Base-by-base conservation (phyloP, 495 filamentous ascomycete genomes). In the Penicillium pancosmium region DNA sequence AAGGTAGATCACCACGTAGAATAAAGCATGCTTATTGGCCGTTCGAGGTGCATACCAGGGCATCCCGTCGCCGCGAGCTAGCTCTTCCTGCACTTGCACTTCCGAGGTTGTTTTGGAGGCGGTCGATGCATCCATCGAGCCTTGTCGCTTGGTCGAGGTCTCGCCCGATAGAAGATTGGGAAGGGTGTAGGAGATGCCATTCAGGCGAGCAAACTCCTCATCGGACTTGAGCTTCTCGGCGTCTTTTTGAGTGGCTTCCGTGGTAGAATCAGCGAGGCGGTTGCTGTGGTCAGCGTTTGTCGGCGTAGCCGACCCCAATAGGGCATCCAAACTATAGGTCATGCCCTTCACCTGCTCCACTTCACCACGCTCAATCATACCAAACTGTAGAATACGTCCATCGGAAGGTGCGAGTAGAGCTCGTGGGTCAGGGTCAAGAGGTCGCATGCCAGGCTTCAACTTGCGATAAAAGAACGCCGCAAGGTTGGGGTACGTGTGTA, bases 301-400 rank as follows among this genome's bases (percentile, higher is more conserved):
- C 25, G 81, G 76, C 8, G 76, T 76, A 35, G 80, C 83, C 50
- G 85, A 84, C 36, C 94, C 94, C 4, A 99, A 78, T 1, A 99
- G 81, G 1, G 93, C 92, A 69, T 98, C 94, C 48, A 99, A 81
- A 57, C 89, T 94, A 73, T 99, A 99, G 4, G 92, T 98, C 82
- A 98, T 93, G 47, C 94, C 94, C 72, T 99, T 99, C 40, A 98
- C 93, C 72, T 98, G 94, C 72, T 98, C 94, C n/a, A 99, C 93
- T 63, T 96, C 89, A 31, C 93, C 93, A 50, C 89, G 83, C 62
- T 94, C 88, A 55, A 99, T 96, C 61, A 83, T 88, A 4, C 94
- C 94, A 65, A 91, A 98, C 67, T 98, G 94, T 15, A 99, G 79
- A 27, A 99, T 81, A 50, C 87, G 85, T 9, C 94, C 95, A 72